Evolutionary conservation across 768 basidiomycete genomes (phyloP), one percentile per base, ranked within the genome.

Genomic region (Suillus weaverae): DNA sequence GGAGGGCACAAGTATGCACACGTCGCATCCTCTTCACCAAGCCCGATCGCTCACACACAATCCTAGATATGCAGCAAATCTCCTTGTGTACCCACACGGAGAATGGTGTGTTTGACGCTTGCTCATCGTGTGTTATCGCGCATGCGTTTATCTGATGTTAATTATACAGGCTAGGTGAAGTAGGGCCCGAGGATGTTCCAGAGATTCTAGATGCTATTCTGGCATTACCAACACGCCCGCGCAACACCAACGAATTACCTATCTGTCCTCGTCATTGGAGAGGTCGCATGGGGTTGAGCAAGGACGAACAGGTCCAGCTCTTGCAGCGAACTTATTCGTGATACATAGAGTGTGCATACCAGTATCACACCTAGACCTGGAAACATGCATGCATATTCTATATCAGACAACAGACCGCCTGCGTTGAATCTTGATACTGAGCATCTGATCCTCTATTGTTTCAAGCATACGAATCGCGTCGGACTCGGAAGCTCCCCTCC

Each of bases 1-100:
- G 93, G 94, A 1, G 92, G 92, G 33, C 93, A 95, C 76, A 83
- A 91, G 92, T 91, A 71, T 72, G 88, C 81, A 9, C 26, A 61
- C 35, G 32, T 53, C 39, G 33, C 51, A 60, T 5, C 22, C 53
- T 30, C 51, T 13, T 56, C 22, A 66, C 32, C 39, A 14, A 30
- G 30, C 33, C 50, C 11, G 4, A 61, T n/a, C 13, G 46, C 65
- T 53, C 68, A 63, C 60, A 35, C 22, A 41, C 65, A 62, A n/a
- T 39, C 20, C 39, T 48, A 90, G 89, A 71, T 85, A 86, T 68
- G 90, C 68, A 3, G 89, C 87, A 1, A 91, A 91, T 73, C 57
- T 90, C 18, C 72, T 91, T 11, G 78, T 89, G 0, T 91, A 85
- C 69, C 90, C 89, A 20, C 84, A 85, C 61, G 89, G 89, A 33